Evolutionary conservation across 1,139 yeast genomes (phyloP).

Genomic region (Kodamaea plutei): DNA sequence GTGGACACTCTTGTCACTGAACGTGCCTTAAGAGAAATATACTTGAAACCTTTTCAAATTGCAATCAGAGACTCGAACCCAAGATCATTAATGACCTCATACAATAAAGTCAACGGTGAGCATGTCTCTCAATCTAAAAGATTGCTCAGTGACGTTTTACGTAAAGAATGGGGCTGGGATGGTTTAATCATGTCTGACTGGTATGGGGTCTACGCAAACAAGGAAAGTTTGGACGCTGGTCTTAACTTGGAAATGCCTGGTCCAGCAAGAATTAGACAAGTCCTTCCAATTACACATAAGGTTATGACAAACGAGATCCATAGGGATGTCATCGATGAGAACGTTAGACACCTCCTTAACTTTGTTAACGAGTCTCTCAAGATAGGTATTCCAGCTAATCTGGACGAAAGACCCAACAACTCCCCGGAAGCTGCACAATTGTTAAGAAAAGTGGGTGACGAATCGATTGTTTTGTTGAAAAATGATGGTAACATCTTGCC

Average conservation of each 20-base stretch:
- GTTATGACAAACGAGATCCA: slow-evolving; percentile 27
- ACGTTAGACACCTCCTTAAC: slow-evolving; percentile 14
- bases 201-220: slow-evolving; percentile 52
- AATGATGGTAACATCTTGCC: slow-evolving; percentile 16
- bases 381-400: slow-evolving; percentile 14
- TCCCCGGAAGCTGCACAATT: slow-evolving; percentile 13
- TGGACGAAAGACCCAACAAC: slow-evolving; percentile 12
- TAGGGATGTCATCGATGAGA: slow-evolving; percentile 14
- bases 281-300: slow-evolving; percentile 33
- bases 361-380: slow-evolving; percentile 14
- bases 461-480: slow-evolving; percentile 19
- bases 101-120: slow-evolving; percentile 55
- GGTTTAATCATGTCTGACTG: slow-evolving; percentile 61
- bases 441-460: slow-evolving; percentile 15
- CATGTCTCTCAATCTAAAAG: slow-evolving; percentile 48
- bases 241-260: slow-evolving; percentile 65
- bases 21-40: slow-evolving; percentile 58
- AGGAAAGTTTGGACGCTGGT: slow-evolving; percentile 48
- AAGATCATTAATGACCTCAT: slow-evolving; percentile 52
- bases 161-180: slow-evolving; percentile 55
- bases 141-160: slow-evolving; percentile 41
- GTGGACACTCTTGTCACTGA: slow-evolving; percentile 48
- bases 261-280: slow-evolving; percentile 45
- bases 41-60: slow-evolving; percentile 58
- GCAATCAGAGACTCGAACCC: slow-evolving; percentile 51